Base-by-base conservation (phyloP, 2,329 filamentous ascomycete species). In the Aspergillus ustus region DNA sequence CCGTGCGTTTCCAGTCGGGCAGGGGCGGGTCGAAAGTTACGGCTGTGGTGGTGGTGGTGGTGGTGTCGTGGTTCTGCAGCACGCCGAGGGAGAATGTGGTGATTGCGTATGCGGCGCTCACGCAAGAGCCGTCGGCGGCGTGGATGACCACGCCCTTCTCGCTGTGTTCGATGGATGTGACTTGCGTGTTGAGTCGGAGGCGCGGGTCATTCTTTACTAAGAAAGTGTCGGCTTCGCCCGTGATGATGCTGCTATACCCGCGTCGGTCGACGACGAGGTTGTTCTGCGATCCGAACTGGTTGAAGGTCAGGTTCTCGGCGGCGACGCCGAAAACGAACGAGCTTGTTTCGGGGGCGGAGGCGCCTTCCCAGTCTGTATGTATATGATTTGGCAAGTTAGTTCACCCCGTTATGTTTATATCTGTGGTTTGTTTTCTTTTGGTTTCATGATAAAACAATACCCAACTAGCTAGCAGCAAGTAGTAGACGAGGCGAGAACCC, bases 11-110 rank as follows among this genome's bases (percentile, higher is more conserved):
- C 89, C 88, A 91, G 2, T 73, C 73, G 0, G 89, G 89, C 0
- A 91, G 77, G 5, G 76, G 66, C 0, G 89, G 89, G 11, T 78
- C 70, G 70, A 91, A 91, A 0, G 74, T 72, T 1, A 91, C 82
- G 0, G 78, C 81, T n/a, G n/a, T n/a, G n/a, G n/a, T n/a, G n/a
- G n/a, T n/a, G n/a, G n/a, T n/a, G n/a, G n/a, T n/a, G n/a, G n/a
- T n/a, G n/a, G n/a, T n/a, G n/a, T n/a, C n/a, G 2, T 86, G 80
- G 63, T 86, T 84, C 69, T 91, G 89, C 1, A 91, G 77, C 0
- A 91, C 88, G 1, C 89, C 89, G 0, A 91, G 74, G 0, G 87
- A 89, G 72, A 91, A 90, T 0, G 88, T 91, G 67, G 82, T 84
- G 63, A 91, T 84, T 1, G 87, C 88, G 64, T 88, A 87, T 7